These are phyloP conservation scores for Phytophthora fragariaefolia DNA, from an alignment of 352 stramenopile genomes.

Conservation along the genomic window DNA sequence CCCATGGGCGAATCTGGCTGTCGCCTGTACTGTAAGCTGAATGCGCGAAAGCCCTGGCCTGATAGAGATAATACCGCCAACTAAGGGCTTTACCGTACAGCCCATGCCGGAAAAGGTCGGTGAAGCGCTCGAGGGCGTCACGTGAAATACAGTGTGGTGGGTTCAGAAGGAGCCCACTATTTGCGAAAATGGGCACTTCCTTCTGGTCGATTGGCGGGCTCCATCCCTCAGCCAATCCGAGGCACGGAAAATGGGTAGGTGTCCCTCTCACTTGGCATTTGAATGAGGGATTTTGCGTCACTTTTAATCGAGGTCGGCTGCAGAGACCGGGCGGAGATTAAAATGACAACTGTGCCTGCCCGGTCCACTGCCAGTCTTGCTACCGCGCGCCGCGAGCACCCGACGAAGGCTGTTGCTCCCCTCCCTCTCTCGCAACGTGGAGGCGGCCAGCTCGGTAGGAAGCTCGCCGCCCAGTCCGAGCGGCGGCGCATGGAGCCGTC, in stretches of 20 bases:
- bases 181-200: neutral
- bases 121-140: neutral
- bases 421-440: conserved; percentile 7
- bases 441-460: conserved; percentile 29
- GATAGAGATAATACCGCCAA: too few relatives aligned
- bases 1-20: too few relatives aligned
- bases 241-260: neutral
- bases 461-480: conserved; percentile 33
- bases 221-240: neutral
- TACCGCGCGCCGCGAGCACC: conserved; percentile 5
- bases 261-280: conserved; percentile 5
- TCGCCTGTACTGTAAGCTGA: neutral
- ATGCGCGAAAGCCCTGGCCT: neutral
- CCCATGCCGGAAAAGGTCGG: neutral
- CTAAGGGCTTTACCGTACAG: too few relatives aligned
- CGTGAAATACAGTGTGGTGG: neutral
- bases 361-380: conserved; percentile 7
- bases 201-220: conserved; percentile 1
- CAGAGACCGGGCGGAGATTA: conserved; percentile 25
- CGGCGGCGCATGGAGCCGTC: conserved; percentile 24
- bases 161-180: neutral
- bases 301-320: conserved; percentile 27
- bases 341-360: conserved; percentile 10
- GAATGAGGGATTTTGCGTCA: neutral
- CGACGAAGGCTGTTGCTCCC: neutral